Evolutionary conservation across 2,329 filamentous ascomycete species (phyloP).

Genomic region (Incumbomyces lentus): DNA sequence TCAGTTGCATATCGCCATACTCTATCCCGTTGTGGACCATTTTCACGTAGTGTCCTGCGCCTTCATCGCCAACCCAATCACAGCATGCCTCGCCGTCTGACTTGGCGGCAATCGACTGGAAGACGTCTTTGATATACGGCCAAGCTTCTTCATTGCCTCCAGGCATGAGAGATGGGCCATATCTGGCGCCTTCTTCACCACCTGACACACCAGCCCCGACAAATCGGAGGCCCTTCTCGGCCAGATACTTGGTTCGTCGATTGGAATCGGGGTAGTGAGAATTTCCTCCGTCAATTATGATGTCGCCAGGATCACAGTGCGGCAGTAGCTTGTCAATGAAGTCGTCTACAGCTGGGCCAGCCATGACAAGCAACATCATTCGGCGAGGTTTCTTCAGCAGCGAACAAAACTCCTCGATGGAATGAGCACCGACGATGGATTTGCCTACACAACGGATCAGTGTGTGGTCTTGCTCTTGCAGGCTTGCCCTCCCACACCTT

Average conservation of each 20-base stretch:
- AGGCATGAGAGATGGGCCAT: slow-evolving; percentile 95
- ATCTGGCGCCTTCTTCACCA: slow-evolving; percentile 97
- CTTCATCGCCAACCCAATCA: slow-evolving; percentile 99
- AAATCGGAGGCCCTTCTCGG: slow-evolving; percentile 79
- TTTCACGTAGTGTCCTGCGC: slow-evolving; percentile 99
- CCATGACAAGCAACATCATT: slow-evolving; percentile 98
- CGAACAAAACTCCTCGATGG: slow-evolving; percentile 82
- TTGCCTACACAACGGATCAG: slow-evolving; percentile 54
- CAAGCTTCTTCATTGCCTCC: slow-evolving; percentile 97
- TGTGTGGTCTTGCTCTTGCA: background rate
- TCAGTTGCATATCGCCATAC: slow-evolving; percentile 99
- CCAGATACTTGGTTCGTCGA: slow-evolving; percentile 85
- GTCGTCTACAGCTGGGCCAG: slow-evolving; percentile 93
- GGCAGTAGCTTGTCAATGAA: slow-evolving; percentile 94
- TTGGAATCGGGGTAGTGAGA: slow-evolving; percentile 99
- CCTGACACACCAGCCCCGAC: slow-evolving; percentile 96
- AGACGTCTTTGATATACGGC: slow-evolving; percentile 97
- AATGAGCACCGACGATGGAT: slow-evolving; percentile 86
- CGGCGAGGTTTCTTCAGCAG: slow-evolving; percentile 97
- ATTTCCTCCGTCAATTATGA: slow-evolving; percentile 99
- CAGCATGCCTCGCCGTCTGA: slow-evolving; percentile 95
- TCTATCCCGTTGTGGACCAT: slow-evolving; percentile 99
- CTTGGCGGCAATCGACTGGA: slow-evolving; percentile 96
- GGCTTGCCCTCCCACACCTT: slow-evolving; percentile 43
- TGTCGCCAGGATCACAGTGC: slow-evolving; percentile 74